These are phyloP conservation scores for Exophiala mesophila DNA, from an alignment of 2,329 filamentous ascomycete genomes.

Conservation along the genomic window DNA sequence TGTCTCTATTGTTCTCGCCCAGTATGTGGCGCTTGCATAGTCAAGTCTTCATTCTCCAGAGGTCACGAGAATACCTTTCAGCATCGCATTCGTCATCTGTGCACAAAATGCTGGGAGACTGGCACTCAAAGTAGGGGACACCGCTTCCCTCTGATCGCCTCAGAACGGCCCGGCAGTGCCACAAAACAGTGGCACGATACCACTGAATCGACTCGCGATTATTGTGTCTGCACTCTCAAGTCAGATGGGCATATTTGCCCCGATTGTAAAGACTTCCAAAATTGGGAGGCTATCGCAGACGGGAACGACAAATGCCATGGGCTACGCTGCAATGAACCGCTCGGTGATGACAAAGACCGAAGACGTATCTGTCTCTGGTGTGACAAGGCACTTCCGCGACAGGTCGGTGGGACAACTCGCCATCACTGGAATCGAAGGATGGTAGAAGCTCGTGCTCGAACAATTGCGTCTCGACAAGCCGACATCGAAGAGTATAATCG, in stretches of 20 bases:
- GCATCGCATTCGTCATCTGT: conserved; percentile 30
- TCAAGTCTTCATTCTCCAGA: conserved; percentile 28
- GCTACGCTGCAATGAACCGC: conserved; percentile 23
- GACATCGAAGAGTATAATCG: conserved; percentile 26
- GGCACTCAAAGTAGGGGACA: conserved; percentile 26
- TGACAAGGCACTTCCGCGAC: conserved; percentile 25
- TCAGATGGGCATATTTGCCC: conserved; percentile 29
- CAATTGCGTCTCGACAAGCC: conserved; percentile 21
- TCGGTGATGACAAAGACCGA: conserved; percentile 26
- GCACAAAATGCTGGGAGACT: conserved; percentile 28
- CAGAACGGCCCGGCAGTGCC: not conserved
- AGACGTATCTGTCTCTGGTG: conserved; percentile 33
- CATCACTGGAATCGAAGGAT: conserved; percentile 25
- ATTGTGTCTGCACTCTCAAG: conserved; percentile 28
- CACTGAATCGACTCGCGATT: conserved; percentile 21
- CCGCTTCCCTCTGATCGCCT: conserved; percentile 22
- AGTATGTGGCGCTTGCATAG: conserved; percentile 31
- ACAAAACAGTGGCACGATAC: conserved; percentile 15
- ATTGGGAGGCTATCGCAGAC: conserved; percentile 21
- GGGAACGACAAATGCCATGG: conserved; percentile 25
- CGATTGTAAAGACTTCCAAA: conserved; percentile 29
- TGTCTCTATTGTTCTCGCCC: conserved; percentile 31
- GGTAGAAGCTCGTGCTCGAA: conserved; percentile 22
- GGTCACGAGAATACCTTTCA: conserved; percentile 29
- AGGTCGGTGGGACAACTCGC: conserved; percentile 23